phyloP scores from a whole-genome alignment of 2,329 filamentous ascomycete species.

The Blastomyces emzantsi region DNA sequence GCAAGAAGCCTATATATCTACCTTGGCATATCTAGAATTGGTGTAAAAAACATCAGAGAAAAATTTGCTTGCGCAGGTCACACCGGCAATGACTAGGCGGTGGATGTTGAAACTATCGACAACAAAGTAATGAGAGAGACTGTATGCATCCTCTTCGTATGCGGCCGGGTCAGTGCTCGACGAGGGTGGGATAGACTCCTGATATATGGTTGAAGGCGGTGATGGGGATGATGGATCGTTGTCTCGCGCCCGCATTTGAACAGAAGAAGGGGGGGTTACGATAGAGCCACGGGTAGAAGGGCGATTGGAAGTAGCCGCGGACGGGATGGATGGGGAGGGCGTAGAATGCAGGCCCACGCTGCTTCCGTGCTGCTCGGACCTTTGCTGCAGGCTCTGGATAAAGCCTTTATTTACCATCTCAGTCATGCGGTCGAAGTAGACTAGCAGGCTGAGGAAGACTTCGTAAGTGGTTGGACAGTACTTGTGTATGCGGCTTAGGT shows the following conservation, averaged over 20 bases:
- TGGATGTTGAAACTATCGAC: constrained; percentile 99
- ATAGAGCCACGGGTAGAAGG: constrained; percentile 22
- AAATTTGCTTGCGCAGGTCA: constrained; percentile 98
- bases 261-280: constrained; percentile 32
- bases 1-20: constrained; percentile 37
- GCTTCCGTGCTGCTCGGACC: constrained; percentile 16
- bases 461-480: constrained; percentile 99
- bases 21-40: constrained; percentile 98
- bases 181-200: not conserved
- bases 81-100: constrained; percentile 87
- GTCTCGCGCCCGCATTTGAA: constrained; percentile 29
- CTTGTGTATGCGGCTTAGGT: constrained; percentile 91
- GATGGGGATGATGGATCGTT: constrained; percentile 25
- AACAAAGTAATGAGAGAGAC: constrained; percentile 68
- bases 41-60: constrained; percentile 99
- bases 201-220: constrained; percentile 26
- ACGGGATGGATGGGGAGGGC: constrained; percentile 18
- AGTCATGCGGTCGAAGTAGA: constrained; percentile 99
- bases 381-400: constrained; percentile 21
- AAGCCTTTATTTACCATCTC: constrained; percentile 83
- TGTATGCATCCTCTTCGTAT: constrained; percentile 37
- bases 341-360: constrained; percentile 17
- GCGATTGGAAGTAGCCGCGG: constrained; percentile 17
- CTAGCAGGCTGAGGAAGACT: constrained; percentile 86
- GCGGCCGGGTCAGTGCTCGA: not conserved